Base-by-base conservation (phyloP, 441 rosid species). In the Biscutella laevigata region DNA sequence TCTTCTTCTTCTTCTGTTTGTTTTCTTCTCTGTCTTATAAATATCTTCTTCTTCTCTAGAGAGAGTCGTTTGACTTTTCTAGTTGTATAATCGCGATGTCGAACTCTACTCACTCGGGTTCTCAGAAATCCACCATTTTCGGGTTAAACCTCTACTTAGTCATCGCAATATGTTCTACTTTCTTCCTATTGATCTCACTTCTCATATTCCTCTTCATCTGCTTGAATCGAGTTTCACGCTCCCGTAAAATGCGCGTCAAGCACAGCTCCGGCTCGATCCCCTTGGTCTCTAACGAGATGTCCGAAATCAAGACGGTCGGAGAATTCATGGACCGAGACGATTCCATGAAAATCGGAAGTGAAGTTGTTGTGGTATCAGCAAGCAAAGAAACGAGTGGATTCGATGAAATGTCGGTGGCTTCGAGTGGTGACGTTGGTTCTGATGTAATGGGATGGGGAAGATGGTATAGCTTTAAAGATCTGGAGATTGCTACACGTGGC, bases 391-490 rank as follows among this genome's bases (percentile, higher is more conserved):
- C 10, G 26, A 41, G 52, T 50, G 72, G 57, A 24, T 71, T 73
- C 16, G 88, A 73, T 41, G 80, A 66, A 26, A 62, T 58, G 63
- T 74, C 81, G 45, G 72, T 74, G 40, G 66, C 69, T 33, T 71
- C 78, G 32, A 88, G 82, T 47, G 77, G 77, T 53, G 97, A 77
- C 57, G 80, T 62, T 63, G 75, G 79, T 53, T 63, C 51, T 40
- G 81, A 69, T 54, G 79, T 57, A 10, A 75, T 83, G 16, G 95
- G 97, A 0, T 90, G 97, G 97, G 97, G 97, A 6, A 70, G 84
- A 44, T 86, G 94, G 97, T 86, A 82, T 46, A 58, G 77, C 67
- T 62, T 90, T 66, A 79, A 60, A 71, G 95, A 90, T 75, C 86
- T 90, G 32, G 88, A 90, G 72, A 48, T 56, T 40, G 95, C 95